Evolutionary conservation across 2,329 filamentous ascomycete genomes (phyloP), one percentile per base, ranked within the genome.

Genomic region (Aspergillus unguis): DNA sequence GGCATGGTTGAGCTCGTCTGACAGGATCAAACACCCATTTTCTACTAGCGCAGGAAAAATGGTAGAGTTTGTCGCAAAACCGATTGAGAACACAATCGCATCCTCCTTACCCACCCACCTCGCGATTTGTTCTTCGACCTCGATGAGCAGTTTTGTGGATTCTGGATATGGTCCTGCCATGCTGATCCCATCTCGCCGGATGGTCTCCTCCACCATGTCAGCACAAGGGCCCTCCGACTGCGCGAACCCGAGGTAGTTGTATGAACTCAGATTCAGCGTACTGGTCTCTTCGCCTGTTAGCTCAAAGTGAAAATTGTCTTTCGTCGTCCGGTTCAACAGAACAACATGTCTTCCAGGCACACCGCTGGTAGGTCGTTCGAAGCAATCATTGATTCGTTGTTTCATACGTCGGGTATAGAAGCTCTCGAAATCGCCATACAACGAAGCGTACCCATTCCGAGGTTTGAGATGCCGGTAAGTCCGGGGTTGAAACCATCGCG

Each of bases 391-490:
- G 67, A 96, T 89, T 58, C 92, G 84, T 77, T 90, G 84, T 79
- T 97, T 96, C 68, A 96, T 72, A 49, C 92, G 81, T 45, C 92
- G 83, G 48, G 91, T 89, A 74, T 96, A 97, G 73, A 97, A 96
- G 74, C 91, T 96, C 79, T 97, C 92, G 67, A 96, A 97, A 71
- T 96, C 92, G 65, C 90, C 92, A 72, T 96, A 96, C 55, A 96
- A 79, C 6, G 92, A 90, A 3, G 92, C 92, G 67, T 95, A 96
- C 55, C 92, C 92, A 70, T 95, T 88, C 59, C 83, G 81, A 38
- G 85, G 82, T 67, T 86, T 86, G 62, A 96, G 77, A 64, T 92
- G 85, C 67, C 83, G 84, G 74, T 96, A 96, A 63, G 88, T 86
- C 67, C 87, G 82, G 68, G 88, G 83, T 66, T 85, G 86, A 73